Evolutionary conservation across 2,329 filamentous ascomycete species (phyloP), one percentile per base, ranked within the genome.

Genomic region (Venturia effusa): DNA sequence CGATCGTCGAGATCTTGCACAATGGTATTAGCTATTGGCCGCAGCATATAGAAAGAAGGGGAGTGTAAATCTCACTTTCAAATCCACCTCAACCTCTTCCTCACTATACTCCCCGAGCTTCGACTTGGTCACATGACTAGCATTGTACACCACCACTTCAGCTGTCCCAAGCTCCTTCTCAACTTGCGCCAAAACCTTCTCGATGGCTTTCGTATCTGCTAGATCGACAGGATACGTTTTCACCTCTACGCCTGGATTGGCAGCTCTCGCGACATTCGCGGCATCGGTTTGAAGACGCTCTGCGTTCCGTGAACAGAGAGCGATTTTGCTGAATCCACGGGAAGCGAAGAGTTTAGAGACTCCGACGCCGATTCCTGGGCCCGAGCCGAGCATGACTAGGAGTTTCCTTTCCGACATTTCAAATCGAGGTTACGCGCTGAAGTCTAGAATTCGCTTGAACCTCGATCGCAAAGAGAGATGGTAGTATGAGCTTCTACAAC

Each of bases 61-160:
- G n/a, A n/a, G n/a, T n/a, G n/a, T n/a, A n/a, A n/a, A n/a, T n/a
- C 65, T 24, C 68, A 82, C 80, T 69, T 76, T 78, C 62, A 83
- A 78, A 64, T 83, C 81, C 61, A 77, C 73, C 34, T 81, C 71
- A 11, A 84, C 77, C 19, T 80, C 77, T 54, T 76, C 59, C 55
- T 54, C 63, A 6, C 32, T 43, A 30, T 43, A 57, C 43, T 62
- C 65, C 22, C n/a, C n/a, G 17, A 65, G 19, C 19, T 59, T 48
- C 30, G 55, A 63, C 59, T 22, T 24, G 13, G 27, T 54, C 22
- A 65, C 17, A 24, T 48, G 59, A 34, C 45, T 61, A 19, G 65
- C 64, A 61, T 66, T 66, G 27, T 65, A 66, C 8, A 66, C 40
- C 10, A 66, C 65, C 15, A 66, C 65, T 24, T 66, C 65, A 2